These are phyloP conservation scores for Galerina sulciceps DNA, from an alignment of 768 basidiomycete species.

Conservation along the genomic window DNA sequence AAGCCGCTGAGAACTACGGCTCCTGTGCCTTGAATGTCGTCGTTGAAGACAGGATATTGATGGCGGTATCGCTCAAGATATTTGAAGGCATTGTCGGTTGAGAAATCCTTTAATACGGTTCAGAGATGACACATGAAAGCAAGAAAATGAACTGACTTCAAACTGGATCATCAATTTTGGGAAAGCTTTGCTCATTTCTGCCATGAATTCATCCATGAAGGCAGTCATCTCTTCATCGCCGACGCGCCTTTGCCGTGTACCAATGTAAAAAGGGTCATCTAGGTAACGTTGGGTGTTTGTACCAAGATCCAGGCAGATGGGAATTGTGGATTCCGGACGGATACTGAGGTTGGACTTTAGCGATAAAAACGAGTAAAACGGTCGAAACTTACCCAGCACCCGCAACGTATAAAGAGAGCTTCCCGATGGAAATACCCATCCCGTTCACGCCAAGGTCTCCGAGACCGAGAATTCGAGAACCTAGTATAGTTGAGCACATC, in stretches of 20 bases:
- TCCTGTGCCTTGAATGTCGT: conserved; percentile 91
- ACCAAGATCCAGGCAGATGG: conserved; percentile 87
- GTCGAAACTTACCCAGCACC: conserved; percentile 73
- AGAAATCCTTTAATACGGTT: conserved; percentile 68
- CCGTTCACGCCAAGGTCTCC: conserved; percentile 85
- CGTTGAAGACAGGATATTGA: conserved; percentile 83
- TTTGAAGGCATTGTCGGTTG: conserved; percentile 88
- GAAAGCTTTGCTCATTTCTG: conserved; percentile 73
- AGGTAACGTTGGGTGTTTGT: conserved; percentile 83
- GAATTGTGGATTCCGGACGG: conserved; percentile 76
- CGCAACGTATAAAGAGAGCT: conserved; percentile 87
- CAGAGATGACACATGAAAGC: neutral
- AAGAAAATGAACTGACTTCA: conserved; percentile 48
- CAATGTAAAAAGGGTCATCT: conserved; percentile 89
- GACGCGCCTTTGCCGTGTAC: conserved; percentile 73
- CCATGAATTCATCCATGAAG: conserved; percentile 95
- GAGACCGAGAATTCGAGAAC: conserved; percentile 87
- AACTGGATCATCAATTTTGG: conserved; percentile 88
- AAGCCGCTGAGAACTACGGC: conserved; percentile 92
- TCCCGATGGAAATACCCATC: conserved; percentile 92
- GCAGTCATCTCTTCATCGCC: conserved; percentile 67
- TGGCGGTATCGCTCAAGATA: conserved; percentile 80
- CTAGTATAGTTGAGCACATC: conserved; percentile 39
- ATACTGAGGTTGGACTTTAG: conserved; percentile 46
- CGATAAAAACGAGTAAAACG: neutral